A percentile compares a stretch with the other conserved stretches of the same genome.
phyloP scores from a whole-genome alignment of 129 eudicot species.

The Chrysanthemum makinoi region DNA sequence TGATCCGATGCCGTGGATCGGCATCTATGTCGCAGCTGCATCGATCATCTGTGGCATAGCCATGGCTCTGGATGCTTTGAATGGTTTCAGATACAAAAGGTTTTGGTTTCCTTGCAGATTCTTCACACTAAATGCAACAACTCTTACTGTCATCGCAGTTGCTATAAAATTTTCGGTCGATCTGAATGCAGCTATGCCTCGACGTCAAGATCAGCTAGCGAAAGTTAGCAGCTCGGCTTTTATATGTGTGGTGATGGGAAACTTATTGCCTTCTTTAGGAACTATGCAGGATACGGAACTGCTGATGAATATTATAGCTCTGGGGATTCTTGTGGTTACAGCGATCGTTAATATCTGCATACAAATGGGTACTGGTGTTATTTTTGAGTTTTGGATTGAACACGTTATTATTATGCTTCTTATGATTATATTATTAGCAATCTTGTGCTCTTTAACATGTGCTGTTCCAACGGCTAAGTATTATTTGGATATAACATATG shows the following conservation, averaged over 20 bases:
- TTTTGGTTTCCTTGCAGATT: conserved; percentile 62
- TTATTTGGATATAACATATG: conserved; percentile 44
- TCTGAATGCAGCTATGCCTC: conserved; percentile 66
- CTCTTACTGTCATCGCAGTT: conserved; percentile 45
- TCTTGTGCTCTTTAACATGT: conserved; percentile 47
- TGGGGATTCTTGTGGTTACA: conserved; percentile 68
- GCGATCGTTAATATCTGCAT: conserved; percentile 53
- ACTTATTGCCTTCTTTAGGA: conserved; percentile 68
- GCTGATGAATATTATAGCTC: conserved; percentile 54
- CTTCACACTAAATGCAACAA: conserved; percentile 60
- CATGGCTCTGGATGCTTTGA: conserved; percentile 49
- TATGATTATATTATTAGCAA: conserved; percentile 53
- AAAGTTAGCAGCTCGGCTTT: conserved; percentile 64
- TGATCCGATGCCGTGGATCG: conserved; percentile 64
- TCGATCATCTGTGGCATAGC: conserved; percentile 40
- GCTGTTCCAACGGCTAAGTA: conserved; percentile 51
- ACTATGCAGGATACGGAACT: conserved; percentile 61
- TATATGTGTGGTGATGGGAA: conserved; percentile 59
- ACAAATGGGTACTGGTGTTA: conserved; percentile 51
- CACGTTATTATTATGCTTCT: conserved; percentile 33
- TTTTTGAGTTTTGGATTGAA: conserved; percentile 46
- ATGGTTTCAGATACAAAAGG: conserved; percentile 43
- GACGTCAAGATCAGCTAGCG: conserved; percentile 58
- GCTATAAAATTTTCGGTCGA: conserved; percentile 58
- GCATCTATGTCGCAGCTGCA: conserved; percentile 51